phyloP scores from a whole-genome alignment of 352 stramenopile species.

The Globisporangium nodosum region DNA sequence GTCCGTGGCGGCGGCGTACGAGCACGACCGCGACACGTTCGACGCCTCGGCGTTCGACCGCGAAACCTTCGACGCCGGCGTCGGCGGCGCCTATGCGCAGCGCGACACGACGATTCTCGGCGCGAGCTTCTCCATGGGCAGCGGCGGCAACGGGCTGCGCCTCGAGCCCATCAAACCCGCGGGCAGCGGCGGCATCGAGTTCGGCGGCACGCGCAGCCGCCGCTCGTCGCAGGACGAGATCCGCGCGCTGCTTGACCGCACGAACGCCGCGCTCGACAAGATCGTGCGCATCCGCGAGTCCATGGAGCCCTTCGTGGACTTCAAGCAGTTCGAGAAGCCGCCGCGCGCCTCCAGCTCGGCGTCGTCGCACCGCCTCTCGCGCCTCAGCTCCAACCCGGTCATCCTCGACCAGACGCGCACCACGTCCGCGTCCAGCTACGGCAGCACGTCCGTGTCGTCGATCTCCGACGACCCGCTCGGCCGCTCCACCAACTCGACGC shows the following conservation, averaged over 20 bases:
- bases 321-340: slow-evolving; percentile 69
- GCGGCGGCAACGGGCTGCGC: not conserved
- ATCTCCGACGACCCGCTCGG: slow-evolving; percentile 30
- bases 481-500: slow-evolving; percentile 39
- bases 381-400: slow-evolving; percentile 10
- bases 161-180: slow-evolving; percentile 14
- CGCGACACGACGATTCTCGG: slow-evolving; percentile 15
- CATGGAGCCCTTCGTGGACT: slow-evolving; percentile 78
- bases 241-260: slow-evolving; percentile 60
- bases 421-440: slow-evolving; percentile 44
- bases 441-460: slow-evolving; percentile 42
- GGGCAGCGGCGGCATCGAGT: not conserved
- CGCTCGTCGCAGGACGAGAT: slow-evolving; percentile 69
- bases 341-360: slow-evolving; percentile 19
- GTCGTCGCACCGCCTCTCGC: slow-evolving; percentile 8
- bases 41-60: slow-evolving; percentile 2
- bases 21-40: slow-evolving; percentile 1
- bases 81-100: slow-evolving; percentile 5
- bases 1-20: slow-evolving; percentile 7
- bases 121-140: slow-evolving; percentile 9
- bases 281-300: slow-evolving; percentile 82
- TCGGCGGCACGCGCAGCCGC: slow-evolving; percentile 19
- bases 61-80: not conserved
- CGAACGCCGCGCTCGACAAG: slow-evolving; percentile 64
- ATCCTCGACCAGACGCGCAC: slow-evolving; percentile 14